phyloP scores from a whole-genome alignment of 371 early-diverging fungal genomes.

The Vittaforma corneae region DNA sequence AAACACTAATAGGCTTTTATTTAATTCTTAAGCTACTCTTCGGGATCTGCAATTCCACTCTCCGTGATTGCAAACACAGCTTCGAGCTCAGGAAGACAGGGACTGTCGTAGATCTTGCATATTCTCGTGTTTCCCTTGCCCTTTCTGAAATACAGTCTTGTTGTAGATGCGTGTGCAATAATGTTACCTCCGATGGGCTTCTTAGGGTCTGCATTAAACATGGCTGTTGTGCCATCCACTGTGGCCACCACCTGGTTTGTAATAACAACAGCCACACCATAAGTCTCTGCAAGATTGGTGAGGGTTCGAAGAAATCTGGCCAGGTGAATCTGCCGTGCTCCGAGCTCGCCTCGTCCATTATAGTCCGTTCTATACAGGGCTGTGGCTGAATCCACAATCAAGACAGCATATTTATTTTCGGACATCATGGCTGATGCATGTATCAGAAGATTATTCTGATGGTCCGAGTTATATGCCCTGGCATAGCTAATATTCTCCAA shows the following conservation, averaged over 20 bases:
- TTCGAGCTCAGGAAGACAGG: constrained; percentile 63
- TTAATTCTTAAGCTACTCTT: constrained; percentile 60
- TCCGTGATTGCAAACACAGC: constrained; percentile 66
- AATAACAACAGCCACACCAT: constrained; percentile 88
- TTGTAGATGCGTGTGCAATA: constrained; percentile 85
- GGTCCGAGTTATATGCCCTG: constrained; percentile 90
- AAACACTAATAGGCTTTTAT: too few relatives aligned
- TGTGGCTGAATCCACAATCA: constrained; percentile 90
- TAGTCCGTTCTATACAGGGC: constrained; percentile 92
- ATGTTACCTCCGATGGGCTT: constrained; percentile 96
- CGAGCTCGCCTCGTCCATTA: constrained; percentile 86
- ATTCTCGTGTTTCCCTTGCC: constrained; percentile 63
- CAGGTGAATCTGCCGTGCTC: constrained; percentile 87
- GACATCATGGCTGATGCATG: constrained; percentile 92
- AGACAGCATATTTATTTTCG: constrained; percentile 71
- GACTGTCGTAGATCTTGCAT: constrained; percentile 65
- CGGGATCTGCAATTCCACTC: constrained; percentile 67
- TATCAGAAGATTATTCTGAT: constrained; percentile 75
- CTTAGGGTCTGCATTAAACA: constrained; percentile 84
- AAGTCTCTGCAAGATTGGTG: constrained; percentile 77
- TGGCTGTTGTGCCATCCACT: constrained; percentile 78
- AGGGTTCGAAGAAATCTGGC: constrained; percentile 79
- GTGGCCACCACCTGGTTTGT: constrained; percentile 95
- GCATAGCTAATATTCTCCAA: constrained; percentile 89
- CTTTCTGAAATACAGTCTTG: constrained; percentile 61